Conservation (phyloP, 257 asterid species). For the Orobanche coerulescens region DNA sequence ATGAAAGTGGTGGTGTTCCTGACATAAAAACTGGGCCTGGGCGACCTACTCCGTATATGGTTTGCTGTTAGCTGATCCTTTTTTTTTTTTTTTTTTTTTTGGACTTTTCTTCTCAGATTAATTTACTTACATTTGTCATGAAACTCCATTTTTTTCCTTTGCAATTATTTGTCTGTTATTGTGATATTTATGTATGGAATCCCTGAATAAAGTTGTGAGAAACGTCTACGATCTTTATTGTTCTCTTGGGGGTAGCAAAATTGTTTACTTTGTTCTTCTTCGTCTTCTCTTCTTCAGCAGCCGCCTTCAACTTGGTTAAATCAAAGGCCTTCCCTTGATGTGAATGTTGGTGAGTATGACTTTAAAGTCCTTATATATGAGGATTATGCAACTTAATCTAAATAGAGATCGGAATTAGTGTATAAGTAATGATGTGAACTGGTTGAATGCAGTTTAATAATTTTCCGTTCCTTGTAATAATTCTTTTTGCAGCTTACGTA, state of each 20-base stretch:
- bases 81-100: constrained; percentile 1
- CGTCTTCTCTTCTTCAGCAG: constrained; percentile 44
- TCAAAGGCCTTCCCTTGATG: constrained; percentile 91
- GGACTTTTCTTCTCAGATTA: constrained; percentile 14
- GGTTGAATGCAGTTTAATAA: constrained; percentile 16
- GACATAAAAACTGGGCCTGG: constrained; percentile 53
- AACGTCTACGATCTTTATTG: constrained; percentile 6
- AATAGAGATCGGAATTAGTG: constrained; percentile 5
- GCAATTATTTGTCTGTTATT: constrained; percentile 7
- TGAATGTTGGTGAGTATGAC: constrained; percentile 72
- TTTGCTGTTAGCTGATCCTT: constrained; percentile 21
- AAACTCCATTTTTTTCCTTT: background rate
- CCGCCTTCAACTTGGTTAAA: constrained; percentile 77
- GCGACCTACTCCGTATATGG: constrained; percentile 80
- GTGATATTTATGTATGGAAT: background rate
- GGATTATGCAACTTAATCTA: background rate
- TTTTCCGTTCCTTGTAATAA: constrained; percentile 3
- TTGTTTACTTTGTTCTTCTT: constrained; percentile 21
- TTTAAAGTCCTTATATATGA: constrained; percentile 3
- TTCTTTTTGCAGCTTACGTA: constrained; percentile 55
- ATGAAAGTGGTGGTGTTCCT: constrained; percentile 45
- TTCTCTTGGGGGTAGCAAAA: constrained; percentile 12
- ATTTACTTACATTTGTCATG: background rate
- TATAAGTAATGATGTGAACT: constrained; percentile 3
- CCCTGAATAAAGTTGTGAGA: background rate